A percentile compares a stretch with the other conserved stretches of the same genome.
phyloP scores from a whole-genome alignment of 2,329 filamentous ascomycete species.

The Cadophora gregata region DNA sequence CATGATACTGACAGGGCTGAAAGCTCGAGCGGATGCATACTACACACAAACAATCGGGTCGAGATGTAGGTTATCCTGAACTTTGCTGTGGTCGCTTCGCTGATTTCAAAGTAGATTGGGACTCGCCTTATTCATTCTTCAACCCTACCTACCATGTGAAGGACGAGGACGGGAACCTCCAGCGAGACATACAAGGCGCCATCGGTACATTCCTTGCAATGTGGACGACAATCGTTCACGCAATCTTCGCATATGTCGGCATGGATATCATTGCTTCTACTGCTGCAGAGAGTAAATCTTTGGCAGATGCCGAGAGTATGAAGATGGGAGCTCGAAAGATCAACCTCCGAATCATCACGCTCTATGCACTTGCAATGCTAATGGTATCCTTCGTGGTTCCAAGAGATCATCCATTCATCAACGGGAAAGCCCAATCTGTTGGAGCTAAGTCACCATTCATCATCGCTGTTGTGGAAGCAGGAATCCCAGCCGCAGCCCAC shows the following conservation, averaged over 20 bases:
- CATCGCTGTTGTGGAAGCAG: conserved; percentile 48
- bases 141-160: conserved; percentile 44
- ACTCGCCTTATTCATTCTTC: conserved; percentile 49
- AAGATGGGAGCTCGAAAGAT: conserved; percentile 51
- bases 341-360: conserved; percentile 46
- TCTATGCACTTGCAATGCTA: conserved; percentile 41
- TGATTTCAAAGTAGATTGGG: conserved; percentile 41
- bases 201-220: conserved; percentile 48
- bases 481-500: conserved; percentile 46
- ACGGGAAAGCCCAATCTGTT: conserved; percentile 47
- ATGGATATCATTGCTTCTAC: conserved; percentile 50
- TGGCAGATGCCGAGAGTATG: conserved; percentile 48
- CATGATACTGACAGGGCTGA: conserved; percentile 10
- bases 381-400: conserved; percentile 47
- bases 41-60: conserved; percentile 46
- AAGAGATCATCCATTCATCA: conserved; percentile 48
- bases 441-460: conserved; percentile 47
- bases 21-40: conserved; percentile 47
- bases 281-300: conserved; percentile 46
- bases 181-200: conserved; percentile 44
- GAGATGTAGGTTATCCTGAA: conserved; percentile 42
- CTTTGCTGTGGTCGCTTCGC: not conserved
- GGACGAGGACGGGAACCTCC: conserved; percentile 41
- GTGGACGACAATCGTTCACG: conserved; percentile 48
- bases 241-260: conserved; percentile 48